Conservation (phyloP, 768 basidiomycete species). For the Candolleomyces eurysporus region DNA sequence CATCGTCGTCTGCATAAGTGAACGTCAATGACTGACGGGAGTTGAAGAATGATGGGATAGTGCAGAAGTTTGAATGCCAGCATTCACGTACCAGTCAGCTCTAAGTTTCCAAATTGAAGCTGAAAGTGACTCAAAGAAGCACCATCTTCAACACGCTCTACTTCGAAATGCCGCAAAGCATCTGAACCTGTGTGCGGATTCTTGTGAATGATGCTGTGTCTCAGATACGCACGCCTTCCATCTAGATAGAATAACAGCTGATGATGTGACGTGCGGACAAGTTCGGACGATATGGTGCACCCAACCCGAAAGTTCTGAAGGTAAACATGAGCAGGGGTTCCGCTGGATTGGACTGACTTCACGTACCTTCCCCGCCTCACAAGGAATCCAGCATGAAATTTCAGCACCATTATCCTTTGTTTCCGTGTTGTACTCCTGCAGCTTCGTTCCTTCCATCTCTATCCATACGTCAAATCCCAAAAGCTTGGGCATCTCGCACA, state of each 20-base stretch:
- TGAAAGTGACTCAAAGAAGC: no score
- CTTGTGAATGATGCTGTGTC: no score
- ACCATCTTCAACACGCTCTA: no score
- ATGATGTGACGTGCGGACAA: neutral
- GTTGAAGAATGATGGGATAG: neutral
- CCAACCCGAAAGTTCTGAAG: neutral
- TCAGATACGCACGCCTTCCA: neutral
- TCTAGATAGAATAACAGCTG: neutral
- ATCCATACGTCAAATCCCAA: neutral
- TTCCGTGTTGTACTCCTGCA: neutral
- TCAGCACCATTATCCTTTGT: neutral
- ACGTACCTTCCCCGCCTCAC: slow-evolving; percentile 1
- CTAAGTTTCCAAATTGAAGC: no score
- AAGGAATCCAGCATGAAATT: slow-evolving; percentile 4
- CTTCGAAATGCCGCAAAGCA: no score
- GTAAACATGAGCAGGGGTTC: no score
- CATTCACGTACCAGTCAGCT: no score
- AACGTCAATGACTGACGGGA: no score
- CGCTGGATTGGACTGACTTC: no score
- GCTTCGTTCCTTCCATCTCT: slow-evolving; percentile 1
- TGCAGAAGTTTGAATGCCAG: neutral
- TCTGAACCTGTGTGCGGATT: no score
- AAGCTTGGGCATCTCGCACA: neutral
- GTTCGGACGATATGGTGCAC: neutral
- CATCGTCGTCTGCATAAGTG: neutral